Percentiles rank a stretch among this genome's conserved stretches.
These are phyloP conservation scores for Eragrostis nindensis DNA, from an alignment of 176 grass and related monocot species.

Conservation along the genomic window DNA sequence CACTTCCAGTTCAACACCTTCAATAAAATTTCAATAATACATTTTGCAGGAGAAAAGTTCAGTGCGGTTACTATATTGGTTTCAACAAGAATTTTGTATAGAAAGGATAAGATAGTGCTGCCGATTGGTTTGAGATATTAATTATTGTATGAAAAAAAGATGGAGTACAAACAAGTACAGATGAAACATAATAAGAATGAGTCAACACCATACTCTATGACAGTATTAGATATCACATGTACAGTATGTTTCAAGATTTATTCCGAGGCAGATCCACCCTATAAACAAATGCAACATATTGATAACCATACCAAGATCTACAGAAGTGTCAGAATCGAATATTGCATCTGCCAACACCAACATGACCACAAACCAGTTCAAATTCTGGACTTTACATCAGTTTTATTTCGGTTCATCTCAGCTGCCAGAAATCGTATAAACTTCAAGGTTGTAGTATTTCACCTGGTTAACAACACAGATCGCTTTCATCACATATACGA, in stretches of 20 bases:
- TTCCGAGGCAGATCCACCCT: slow-evolving; percentile 1
- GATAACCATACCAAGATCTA: slow-evolving; percentile 19
- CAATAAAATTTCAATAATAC: background rate
- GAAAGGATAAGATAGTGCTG: background rate
- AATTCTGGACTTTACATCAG: background rate
- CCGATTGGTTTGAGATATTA: slow-evolving; percentile 1
- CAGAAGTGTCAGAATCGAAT: slow-evolving; percentile 27
- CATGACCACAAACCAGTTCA: slow-evolving; percentile 8
- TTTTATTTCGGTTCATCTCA: background rate
- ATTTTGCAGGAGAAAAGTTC: slow-evolving; percentile 12
- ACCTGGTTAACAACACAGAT: background rate
- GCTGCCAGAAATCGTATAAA: slow-evolving; percentile 9
- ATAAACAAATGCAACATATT: slow-evolving; percentile 38
- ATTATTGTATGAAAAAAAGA: slow-evolving; percentile 31
- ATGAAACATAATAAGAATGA: slow-evolving; percentile 19
- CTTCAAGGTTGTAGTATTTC: slow-evolving; percentile 6
- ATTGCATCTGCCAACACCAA: background rate
- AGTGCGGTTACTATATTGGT: background rate
- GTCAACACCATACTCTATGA: slow-evolving; percentile 6
- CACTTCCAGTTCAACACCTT: background rate
- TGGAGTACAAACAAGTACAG: background rate
- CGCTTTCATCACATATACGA: background rate
- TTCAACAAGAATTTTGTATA: slow-evolving; percentile 2
- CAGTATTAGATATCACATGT: slow-evolving; percentile 6
- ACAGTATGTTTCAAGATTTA: slow-evolving; percentile 26